Base-by-base conservation (phyloP, 768 basidiomycete genomes). In the Leccinellum rugosiceps region DNA sequence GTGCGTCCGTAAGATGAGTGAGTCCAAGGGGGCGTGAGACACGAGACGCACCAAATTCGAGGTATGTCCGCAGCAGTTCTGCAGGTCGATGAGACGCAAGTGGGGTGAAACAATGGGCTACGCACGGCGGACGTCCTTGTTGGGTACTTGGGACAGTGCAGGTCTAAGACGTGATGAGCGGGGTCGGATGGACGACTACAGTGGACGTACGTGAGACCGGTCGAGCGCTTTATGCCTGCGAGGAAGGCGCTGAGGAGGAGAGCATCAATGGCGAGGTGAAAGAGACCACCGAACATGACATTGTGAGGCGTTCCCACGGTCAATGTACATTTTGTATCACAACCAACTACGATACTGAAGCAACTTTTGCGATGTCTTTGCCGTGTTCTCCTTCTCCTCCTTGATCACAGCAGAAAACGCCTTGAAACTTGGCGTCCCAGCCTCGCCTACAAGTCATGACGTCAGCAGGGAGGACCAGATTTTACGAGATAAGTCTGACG, bases 81-180 rank as follows among this genome's bases (percentile, higher is more conserved):
- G 41, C 53, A 32, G 30, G 10, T 34, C 34, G 47, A 50, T 64
- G 8, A 64, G 56, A 57, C 17, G 10, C 44, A 2, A 47, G 4
- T 31, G 19, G 41, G 6, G 14, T 3, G 19, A 38, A 0, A 13
- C n/a, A 56, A 19, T 53, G 21, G 30, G 21, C 1, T 47, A 81
- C 91, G 74, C 71, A 94, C 92, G 86, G 45, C 92, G 86, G 30
- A 94, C 66, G 64, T 95, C 92, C 71, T 94, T 95, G 80, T 94
- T 94, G 3, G 89, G 87, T 1, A 95, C 86, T 63, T 83, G 82
- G 4, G 82, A 75, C 10, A 95, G 73, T 15, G 86, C 86, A 41
- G 89, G 92, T 10, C 92, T 94, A 44, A 7, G 28, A 9, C 0
- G 17, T 58, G 5, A 54, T 61, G 58, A 61, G 55, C 8, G 17